Conservation (phyloP, 306 rosid species). For the Acacia melanoxylon region DNA sequence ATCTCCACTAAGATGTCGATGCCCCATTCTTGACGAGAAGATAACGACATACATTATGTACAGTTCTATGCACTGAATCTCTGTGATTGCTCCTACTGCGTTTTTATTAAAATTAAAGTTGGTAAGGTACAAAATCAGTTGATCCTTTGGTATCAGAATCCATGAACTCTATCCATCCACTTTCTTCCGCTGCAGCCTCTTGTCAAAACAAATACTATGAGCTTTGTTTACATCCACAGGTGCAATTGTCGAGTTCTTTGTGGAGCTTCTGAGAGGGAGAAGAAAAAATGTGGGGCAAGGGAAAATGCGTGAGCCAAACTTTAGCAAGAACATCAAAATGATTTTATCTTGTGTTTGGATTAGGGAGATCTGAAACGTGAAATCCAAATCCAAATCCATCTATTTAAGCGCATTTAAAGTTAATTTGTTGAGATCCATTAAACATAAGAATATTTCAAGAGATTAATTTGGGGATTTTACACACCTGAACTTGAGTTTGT, state of each 20-base stretch:
- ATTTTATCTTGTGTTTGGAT: not conserved
- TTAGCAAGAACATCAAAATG: not conserved
- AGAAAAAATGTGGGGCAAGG: not conserved
- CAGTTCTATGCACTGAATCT: constrained; percentile 26
- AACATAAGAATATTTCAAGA: not conserved
- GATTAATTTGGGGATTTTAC: constrained; percentile 21
- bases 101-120: constrained; percentile 31
- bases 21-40: constrained; percentile 25
- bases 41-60: constrained; percentile 43
- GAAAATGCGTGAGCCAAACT: not conserved
- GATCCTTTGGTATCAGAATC: constrained; percentile 26
- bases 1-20: constrained; percentile 9
- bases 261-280: constrained; percentile 61
- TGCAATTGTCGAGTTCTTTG: constrained; percentile 73
- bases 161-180: constrained; percentile 6
- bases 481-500: constrained; percentile 88
- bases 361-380: no score
- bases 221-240: constrained; percentile 70
- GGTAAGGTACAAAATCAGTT: constrained; percentile 44
- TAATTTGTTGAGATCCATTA: not conserved
- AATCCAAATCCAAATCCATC: not conserved
- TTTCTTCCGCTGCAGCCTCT: constrained; percentile 9
- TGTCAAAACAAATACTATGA: constrained; percentile 17
- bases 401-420: not conserved
- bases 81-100: constrained; percentile 27